Base-by-base conservation (phyloP, 1,284 basidiomycete species). In the Sporisorium iseilematis-ciliati region DNA sequence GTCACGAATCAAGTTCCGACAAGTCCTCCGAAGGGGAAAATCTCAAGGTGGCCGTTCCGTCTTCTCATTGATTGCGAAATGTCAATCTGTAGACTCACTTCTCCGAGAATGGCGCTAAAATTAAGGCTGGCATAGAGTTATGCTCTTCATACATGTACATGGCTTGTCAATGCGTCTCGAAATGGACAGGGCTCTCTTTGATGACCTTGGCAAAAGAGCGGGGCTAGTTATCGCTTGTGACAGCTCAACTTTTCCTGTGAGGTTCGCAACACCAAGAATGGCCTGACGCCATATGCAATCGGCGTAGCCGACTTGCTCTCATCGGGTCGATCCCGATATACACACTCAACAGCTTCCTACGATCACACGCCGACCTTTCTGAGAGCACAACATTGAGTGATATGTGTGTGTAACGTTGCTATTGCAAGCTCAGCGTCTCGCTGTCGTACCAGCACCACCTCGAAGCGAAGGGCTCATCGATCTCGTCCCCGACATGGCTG, bases 381-480 rank as follows among this genome's bases (percentile, higher is more conserved):
- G 14, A 1, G 14, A 38, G 16, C 4, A 38, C 11, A 16, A 38
- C 35, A 38, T 6, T 4, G 35, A 38, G 35, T 38, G 35, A 16
- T 16, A 38, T 52, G 50, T 52, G 16, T 14, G 16, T 45, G 11
- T 16, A 14, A 38, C 4, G 20, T 33, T 55, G 53, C 29, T 10
- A 29, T 33, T 55, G 53, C 29, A 20, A 25, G 21, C 38, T 26
- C n/a, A 72, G 5, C 60, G 55, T 52, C 64, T 26, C 7, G 60
- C 49, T 6, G 56, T 64, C 7, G 60, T 33, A 11, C 21, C 69
- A 26, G 55, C 63, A 10, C 69, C 69, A 29, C 69, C 69, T 25
- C 69, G 20, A 4, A 71, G 42, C 20, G 64, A 67, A 0, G 69
- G 69, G 35, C 69, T 72, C 59, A 59, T 59, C n/a, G 59, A 55